Conservation (phyloP, 164 flowering plant genomes). For the Tetrastigma voinierianum region DNA sequence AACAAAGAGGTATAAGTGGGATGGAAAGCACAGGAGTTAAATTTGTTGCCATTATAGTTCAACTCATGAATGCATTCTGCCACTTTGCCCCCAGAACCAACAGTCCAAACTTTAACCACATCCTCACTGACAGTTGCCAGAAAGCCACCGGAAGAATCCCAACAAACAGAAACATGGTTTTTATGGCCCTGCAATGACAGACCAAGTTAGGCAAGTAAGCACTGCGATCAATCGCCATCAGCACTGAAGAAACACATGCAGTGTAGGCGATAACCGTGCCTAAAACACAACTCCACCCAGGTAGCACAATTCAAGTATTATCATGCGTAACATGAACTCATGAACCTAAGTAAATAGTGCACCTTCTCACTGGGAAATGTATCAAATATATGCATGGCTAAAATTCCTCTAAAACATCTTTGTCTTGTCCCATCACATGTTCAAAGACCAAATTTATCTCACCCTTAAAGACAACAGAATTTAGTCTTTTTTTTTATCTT, state of each 20-base stretch:
- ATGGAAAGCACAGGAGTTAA: constrained; percentile 69
- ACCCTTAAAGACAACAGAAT: too few species aligned
- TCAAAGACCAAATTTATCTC: too few species aligned
- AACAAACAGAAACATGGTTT: constrained; percentile 54
- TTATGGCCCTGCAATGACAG: constrained; percentile 56
- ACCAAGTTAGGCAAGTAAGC: not conserved
- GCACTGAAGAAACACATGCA: not conserved
- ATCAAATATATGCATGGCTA: too few species aligned
- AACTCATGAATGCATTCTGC: constrained; percentile 68
- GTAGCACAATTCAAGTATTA: too few species aligned
- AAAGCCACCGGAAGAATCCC: constrained; percentile 73
- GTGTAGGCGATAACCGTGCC: not conserved
- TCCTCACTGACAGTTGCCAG: constrained; percentile 80
- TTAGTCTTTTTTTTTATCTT: too few species aligned
- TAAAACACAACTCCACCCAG: too few species aligned
- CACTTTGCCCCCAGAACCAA: constrained; percentile 54
- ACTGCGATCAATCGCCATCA: too few species aligned
- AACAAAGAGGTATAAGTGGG: constrained; percentile 53
- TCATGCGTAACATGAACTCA: too few species aligned
- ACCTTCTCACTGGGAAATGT: too few species aligned
- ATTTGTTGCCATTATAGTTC: constrained; percentile 53
- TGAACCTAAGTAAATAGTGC: too few species aligned
- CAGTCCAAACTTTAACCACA: constrained; percentile 61
- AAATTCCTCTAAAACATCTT: too few species aligned
- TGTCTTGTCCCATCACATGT: too few species aligned